These are phyloP conservation scores for Xerocomus spinulosus DNA, from an alignment of 768 basidiomycete genomes.

Conservation along the genomic window DNA sequence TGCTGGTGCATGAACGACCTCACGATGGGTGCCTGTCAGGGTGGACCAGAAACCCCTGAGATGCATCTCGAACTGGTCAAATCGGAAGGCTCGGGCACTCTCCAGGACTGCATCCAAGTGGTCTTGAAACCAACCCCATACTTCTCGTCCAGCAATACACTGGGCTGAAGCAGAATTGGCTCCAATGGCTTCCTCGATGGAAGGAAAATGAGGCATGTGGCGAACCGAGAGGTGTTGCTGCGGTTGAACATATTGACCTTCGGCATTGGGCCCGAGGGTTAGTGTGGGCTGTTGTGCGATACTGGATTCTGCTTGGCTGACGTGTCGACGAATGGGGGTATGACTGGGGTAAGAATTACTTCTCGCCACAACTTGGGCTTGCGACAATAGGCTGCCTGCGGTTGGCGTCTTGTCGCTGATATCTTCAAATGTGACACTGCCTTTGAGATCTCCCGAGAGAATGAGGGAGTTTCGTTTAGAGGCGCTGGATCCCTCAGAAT, in stretches of 20 bases:
- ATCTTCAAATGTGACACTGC: slow-evolving; percentile 54
- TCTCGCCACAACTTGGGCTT: slow-evolving; percentile 63
- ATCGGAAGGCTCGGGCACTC: slow-evolving; percentile 69
- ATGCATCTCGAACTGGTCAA: slow-evolving; percentile 88
- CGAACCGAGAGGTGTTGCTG: slow-evolving; percentile 62
- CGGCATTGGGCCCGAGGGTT: slow-evolving; percentile 43
- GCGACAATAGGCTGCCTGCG: slow-evolving; percentile 68
- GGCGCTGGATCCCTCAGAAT: slow-evolving; percentile 70
- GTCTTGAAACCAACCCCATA: slow-evolving; percentile 91
- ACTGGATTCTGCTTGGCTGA: slow-evolving; percentile 51
- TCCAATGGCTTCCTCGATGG: slow-evolving; percentile 80
- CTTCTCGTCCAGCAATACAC: slow-evolving; percentile 74
- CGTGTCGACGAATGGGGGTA: slow-evolving; percentile 72
- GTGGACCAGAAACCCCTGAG: slow-evolving; percentile 82
- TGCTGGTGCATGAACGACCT: slow-evolving; percentile 84
- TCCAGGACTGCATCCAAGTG: slow-evolving; percentile 83
- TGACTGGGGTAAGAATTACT: slow-evolving; percentile 59
- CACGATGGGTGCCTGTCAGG: slow-evolving; percentile 69
- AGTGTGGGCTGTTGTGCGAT: slow-evolving; percentile 55
- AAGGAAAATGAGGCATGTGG: slow-evolving; percentile 75
- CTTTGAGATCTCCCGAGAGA: slow-evolving; percentile 60
- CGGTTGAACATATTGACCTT: slow-evolving; percentile 44
- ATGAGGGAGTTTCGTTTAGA: slow-evolving; percentile 75
- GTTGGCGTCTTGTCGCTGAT: slow-evolving; percentile 84
- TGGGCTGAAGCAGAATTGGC: slow-evolving; percentile 71